These are phyloP conservation scores for Pittosporum tobira DNA, from an alignment of 129 eudicot species.

Conservation along the genomic window DNA sequence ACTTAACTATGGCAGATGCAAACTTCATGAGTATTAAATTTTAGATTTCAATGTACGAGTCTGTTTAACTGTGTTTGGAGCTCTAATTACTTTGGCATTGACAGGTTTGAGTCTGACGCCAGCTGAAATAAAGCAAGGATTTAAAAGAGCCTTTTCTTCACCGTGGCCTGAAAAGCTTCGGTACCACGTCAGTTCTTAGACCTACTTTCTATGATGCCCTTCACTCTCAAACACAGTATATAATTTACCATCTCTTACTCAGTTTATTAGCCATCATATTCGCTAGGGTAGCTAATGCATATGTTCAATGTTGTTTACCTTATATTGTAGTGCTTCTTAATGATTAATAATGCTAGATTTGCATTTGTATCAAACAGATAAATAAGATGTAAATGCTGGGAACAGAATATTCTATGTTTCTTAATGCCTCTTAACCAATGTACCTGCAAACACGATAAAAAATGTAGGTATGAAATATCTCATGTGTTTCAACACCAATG, in stretches of 20 bases:
- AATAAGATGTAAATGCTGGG: too few relatives aligned
- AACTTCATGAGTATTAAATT: not conserved
- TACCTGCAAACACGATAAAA: not conserved
- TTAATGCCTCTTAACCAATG: too few relatives aligned
- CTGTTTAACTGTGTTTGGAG: not conserved
- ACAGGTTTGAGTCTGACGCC: slow-evolving; percentile 53
- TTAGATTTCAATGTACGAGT: not conserved
- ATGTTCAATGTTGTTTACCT: not conserved
- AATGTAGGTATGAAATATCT: not conserved
- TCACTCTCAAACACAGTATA: not conserved
- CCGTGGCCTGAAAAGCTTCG: slow-evolving; percentile 97
- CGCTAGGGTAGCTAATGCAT: not conserved
- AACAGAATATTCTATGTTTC: too few relatives aligned
- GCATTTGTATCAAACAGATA: too few relatives aligned
- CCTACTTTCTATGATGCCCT: not conserved
- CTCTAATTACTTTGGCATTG: not conserved
- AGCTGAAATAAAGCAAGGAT: slow-evolving; percentile 87
- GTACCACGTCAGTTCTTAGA: slow-evolving; percentile 46
- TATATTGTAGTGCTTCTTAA: too few relatives aligned
- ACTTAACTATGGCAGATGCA: too few relatives aligned
- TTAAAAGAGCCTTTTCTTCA: slow-evolving; percentile 88
- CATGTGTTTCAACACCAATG: not conserved
- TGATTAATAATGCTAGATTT: too few relatives aligned
- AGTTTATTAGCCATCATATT: not conserved
- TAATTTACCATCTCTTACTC: not conserved